Base-by-base conservation (phyloP, 352 stramenopile species). In the Phytophthora niederhauseri region DNA sequence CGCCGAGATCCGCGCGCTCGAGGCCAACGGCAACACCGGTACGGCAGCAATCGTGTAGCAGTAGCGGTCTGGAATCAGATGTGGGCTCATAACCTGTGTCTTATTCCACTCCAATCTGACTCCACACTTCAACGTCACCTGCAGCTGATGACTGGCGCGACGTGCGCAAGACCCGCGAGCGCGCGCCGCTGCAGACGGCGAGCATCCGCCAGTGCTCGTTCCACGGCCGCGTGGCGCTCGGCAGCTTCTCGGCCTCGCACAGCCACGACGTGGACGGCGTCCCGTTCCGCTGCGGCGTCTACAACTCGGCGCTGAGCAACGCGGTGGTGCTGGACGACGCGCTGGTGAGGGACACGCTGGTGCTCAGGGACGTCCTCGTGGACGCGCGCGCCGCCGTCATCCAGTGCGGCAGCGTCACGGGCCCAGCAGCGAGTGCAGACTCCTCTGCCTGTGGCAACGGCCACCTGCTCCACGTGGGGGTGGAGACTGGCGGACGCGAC, bases 401-500 rank as follows among this genome's bases (percentile, higher is more conserved):
- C 12, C 60, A 77, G 49, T 97, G 90, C 50, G 87, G 87, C 31
- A 84, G 72, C 20, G 80, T 97, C 57, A 75, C 61, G 3, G 80
- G 66, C 50, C 61, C 72, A 65, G 6, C 24, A 55, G 6, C 48
- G 14, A 17, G 34, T 17, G 6, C 30, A 9, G 30, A 11, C 30
- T 12, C 30, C 4, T 36, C 48, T 12, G 34, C 64, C 3, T 90
- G 80, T 55, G 80, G 77, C 34, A 97, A 92, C 61, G 88, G 88
- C 6, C 61, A 58, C 14, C 66, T 76, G 59, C 70, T 96, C 14
- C 85, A 93, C 36, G 84, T 97, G 14, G 90, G 89, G 51, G 86
- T 96, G 28, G 90, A 97, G 52, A 93, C 76, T 15, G 90, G 90
- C 12, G 91, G 91, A 0, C 81, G 90, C 22, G 73, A 93, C 60